phyloP scores from a whole-genome alignment of 768 basidiomycete species.

The Rhizopogon rudus region DNA sequence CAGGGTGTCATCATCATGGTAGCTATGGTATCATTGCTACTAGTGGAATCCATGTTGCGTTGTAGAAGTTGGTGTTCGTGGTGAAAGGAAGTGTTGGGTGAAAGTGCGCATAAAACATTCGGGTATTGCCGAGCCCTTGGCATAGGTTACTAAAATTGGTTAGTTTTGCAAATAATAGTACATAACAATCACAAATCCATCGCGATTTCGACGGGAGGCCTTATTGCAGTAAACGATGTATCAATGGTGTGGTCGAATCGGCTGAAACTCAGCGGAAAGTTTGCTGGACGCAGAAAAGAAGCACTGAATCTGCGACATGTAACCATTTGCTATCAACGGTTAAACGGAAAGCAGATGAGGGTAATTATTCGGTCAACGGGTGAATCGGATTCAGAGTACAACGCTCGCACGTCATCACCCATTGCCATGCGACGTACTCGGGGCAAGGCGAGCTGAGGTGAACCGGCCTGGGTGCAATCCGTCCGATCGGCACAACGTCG shows the following conservation, averaged over 20 bases:
- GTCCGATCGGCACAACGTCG: not conserved
- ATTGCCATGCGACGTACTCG: not conserved
- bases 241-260: not conserved
- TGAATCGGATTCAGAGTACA: constrained; percentile 27
- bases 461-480: not conserved
- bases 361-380: not conserved
- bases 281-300: not conserved
- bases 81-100: too few species aligned
- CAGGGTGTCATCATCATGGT: constrained; percentile 55
- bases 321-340: not conserved
- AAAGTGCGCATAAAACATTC: not conserved
- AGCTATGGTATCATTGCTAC: constrained; percentile 4
- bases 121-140: not conserved
- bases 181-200: too few species aligned
- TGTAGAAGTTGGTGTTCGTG: too few species aligned
- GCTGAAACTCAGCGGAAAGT: not conserved
- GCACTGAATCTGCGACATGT: not conserved
- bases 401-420: constrained; percentile 25
- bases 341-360: not conserved
- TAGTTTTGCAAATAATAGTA: not conserved
- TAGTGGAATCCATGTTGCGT: constrained; percentile 8
- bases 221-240: too few species aligned
- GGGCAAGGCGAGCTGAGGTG: constrained; percentile 6
- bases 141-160: not conserved
- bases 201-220: too few species aligned